These are phyloP conservation scores for Fusarium palustre DNA, from an alignment of 2,329 filamentous ascomycete species.

Conservation along the genomic window DNA sequence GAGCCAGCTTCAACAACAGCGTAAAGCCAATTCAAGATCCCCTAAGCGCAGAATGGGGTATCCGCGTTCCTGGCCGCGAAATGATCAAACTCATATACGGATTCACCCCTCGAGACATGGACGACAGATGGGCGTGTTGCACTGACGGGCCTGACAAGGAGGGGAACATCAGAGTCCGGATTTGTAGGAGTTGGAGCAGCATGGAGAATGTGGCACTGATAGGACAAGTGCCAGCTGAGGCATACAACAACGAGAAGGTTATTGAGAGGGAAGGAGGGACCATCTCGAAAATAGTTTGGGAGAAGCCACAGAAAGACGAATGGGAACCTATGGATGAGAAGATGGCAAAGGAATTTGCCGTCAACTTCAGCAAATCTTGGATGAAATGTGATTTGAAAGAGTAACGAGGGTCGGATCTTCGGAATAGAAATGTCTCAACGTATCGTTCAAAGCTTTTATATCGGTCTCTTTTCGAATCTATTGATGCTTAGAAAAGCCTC, in stretches of 20 bases:
- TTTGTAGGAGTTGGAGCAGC: constrained; percentile 29
- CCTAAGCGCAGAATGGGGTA: constrained; percentile 7
- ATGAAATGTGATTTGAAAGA: constrained; percentile 5
- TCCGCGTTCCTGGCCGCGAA: constrained; percentile 18
- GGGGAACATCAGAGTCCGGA: constrained; percentile 14
- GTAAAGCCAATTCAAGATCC: background rate
- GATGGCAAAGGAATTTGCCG: constrained; percentile 9
- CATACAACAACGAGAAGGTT: background rate
- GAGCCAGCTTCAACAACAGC: background rate
- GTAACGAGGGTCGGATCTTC: background rate
- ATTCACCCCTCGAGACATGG: constrained; percentile 17
- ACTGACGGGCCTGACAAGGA: constrained; percentile 9
- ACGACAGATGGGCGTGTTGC: constrained; percentile 25
- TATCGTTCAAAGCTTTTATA: background rate
- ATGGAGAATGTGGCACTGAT: constrained; percentile 14
- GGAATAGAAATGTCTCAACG: too few relatives aligned
- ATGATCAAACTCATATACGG: constrained; percentile 32
- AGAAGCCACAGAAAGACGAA: background rate
- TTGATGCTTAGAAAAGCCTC: too few relatives aligned
- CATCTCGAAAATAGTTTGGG: constrained; percentile 19
- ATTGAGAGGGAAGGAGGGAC: constrained; percentile 22
- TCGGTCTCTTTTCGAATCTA: background rate
- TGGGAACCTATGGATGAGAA: constrained; percentile 7
- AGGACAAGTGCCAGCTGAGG: constrained; percentile 2
- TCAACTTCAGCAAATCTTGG: background rate